A percentile compares a stretch with the other conserved stretches of the same genome.
Conservation (phyloP, 2,329 filamentous ascomycete species). For the Zymoseptoria ardabiliae region DNA sequence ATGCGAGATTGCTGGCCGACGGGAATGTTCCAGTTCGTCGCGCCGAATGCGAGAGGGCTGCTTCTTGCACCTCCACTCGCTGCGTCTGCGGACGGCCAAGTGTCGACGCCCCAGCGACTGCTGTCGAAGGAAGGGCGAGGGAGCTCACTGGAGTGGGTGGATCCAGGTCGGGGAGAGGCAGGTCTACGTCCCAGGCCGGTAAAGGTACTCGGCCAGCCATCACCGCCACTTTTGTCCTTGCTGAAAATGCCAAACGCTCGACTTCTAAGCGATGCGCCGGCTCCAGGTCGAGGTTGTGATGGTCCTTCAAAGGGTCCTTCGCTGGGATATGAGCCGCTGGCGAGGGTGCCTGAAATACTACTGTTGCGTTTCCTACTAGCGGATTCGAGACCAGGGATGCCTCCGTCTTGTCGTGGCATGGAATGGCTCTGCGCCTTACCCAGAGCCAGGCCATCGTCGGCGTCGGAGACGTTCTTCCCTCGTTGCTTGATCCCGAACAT, state of each 20-base stretch:
- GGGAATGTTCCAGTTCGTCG: constrained; percentile 38
- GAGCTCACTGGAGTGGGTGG: constrained; percentile 49
- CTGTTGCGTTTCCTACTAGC: constrained; percentile 43
- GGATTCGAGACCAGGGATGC: constrained; percentile 25
- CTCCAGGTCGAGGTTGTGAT: constrained; percentile 8
- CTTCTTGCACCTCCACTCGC: constrained; percentile 30
- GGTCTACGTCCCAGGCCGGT: constrained; percentile 27
- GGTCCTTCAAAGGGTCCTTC: constrained; percentile 16
- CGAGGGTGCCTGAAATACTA: constrained; percentile 41
- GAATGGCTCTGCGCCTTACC: constrained; percentile 65
- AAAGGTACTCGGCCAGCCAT: constrained; percentile 36
- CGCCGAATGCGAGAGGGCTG: constrained; percentile 31
- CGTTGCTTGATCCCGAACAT: constrained; percentile 51
- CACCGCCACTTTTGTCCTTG: constrained; percentile 38
- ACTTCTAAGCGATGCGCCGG: constrained; percentile 30
- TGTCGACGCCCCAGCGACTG: constrained; percentile 39
- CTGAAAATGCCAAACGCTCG: constrained; percentile 42
- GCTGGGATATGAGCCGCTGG: constrained; percentile 35
- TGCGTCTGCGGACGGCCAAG: constrained; percentile 24
- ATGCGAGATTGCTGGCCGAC: constrained; percentile 43
- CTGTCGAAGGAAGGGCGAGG: constrained; percentile 74
- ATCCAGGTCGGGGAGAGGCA: constrained; percentile 51
- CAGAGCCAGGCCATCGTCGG: constrained; percentile 58
- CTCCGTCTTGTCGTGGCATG: constrained; percentile 54
- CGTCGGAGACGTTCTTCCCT: constrained; percentile 50